phyloP scores from a whole-genome alignment of 306 rosid species.

The Quillaja saponaria region DNA sequence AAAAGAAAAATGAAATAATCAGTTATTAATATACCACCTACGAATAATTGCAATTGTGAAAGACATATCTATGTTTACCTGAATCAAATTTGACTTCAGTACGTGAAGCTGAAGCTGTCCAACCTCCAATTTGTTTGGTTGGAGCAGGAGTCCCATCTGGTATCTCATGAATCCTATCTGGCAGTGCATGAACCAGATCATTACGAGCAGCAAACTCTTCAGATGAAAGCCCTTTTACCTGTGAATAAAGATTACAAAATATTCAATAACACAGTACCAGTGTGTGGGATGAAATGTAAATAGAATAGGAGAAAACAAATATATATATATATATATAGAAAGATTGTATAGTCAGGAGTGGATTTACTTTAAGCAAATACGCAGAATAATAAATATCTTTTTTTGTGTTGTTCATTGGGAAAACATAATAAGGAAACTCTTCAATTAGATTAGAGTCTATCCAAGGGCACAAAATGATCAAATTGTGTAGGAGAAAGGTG shows the following conservation, averaged over 20 bases:
- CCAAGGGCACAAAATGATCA: too few species aligned
- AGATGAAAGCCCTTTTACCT: conserved; percentile 87
- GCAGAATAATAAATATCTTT: too few species aligned
- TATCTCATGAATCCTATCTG: conserved; percentile 89
- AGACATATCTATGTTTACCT: conserved; percentile 45
- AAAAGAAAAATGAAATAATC: conserved; percentile 9
- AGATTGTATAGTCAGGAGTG: too few species aligned
- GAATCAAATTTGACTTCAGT: conserved; percentile 91
- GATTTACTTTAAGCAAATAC: too few species aligned
- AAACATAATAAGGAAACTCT: too few species aligned
- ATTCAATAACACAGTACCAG: background rate
- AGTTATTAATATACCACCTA: conserved; percentile 2
- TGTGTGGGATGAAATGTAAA: too few species aligned
- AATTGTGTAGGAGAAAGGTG: too few species aligned
- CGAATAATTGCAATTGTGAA: background rate
- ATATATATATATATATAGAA: too few species aligned
- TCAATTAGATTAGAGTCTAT: too few species aligned
- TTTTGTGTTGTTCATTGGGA: too few species aligned
- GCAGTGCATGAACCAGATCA: conserved; percentile 91
- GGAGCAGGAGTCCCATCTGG: conserved; percentile 91
- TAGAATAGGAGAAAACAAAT: too few species aligned
- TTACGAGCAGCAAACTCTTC: conserved; percentile 96
- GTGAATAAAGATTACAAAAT: conserved; percentile 15
- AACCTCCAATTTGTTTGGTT: conserved; percentile 79
- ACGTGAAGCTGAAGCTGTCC: conserved; percentile 86